Base-by-base conservation (phyloP, 2,329 filamentous ascomycete genomes). In the Plectosphaerella sp. region DNA sequence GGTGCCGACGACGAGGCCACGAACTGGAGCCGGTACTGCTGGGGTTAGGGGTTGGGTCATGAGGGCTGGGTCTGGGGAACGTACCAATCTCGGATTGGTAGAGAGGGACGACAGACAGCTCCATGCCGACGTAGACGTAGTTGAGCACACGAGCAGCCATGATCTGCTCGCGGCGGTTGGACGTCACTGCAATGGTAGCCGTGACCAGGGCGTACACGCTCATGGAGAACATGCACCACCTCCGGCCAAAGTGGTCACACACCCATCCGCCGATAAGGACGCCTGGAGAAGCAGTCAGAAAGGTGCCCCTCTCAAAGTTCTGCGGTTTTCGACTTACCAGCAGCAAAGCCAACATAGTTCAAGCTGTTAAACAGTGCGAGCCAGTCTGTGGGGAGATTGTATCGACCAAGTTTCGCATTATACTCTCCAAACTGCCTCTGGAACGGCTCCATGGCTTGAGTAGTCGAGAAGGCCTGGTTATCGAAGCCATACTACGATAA, bases 401-500 rank as follows among this genome's bases (percentile, higher is more conserved):
- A 72, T 3, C 51, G 49, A 2, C 58, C 54, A 2, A 52, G 54
- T 10, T 20, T 48, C 54, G 45, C 54, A 37, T 69, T 52, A 25
- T 57, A 65, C 3, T 59, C 54, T 0, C 69, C 68, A 48, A 72
- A 71, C 18, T 68, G 61, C 20, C 56, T 59, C 6, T 60, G 60
- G 49, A 69, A 72, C 2, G 65, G 49, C 12, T 62, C 57, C 70
- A 72, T 72, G 3, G 69, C 65, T 55, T 72, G 69, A 0, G 61
- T 67, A 0, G 62, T 67, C 0, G 66, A 61, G 47, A 70, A 69
- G 0, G 61, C 70, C 45, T 69, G 64, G 42, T 71, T 69, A 49
- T 72, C 69, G 16, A 72, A 70, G 25, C 69, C 69, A 63, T 70
- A 72, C n/a, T n/a, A n/a, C n/a, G n/a, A n/a, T n/a, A n/a, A n/a